Base-by-base conservation (phyloP, 2,329 filamentous ascomycete genomes). In the Pseudohalonectria lignicola region DNA sequence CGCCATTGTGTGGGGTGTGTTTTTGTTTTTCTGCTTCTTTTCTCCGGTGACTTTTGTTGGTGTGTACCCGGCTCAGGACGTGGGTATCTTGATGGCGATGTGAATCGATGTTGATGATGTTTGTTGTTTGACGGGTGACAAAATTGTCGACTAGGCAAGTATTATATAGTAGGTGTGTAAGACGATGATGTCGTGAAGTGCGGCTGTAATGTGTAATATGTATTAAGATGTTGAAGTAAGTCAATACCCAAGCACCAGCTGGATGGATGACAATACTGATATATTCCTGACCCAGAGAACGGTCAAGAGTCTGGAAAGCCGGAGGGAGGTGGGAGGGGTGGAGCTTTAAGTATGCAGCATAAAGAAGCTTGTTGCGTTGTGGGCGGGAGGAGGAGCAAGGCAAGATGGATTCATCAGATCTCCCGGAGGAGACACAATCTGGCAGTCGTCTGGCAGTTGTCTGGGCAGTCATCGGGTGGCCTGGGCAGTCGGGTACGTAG, bases 321-420 rank as follows among this genome's bases (percentile, higher is more conserved):
- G 5, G 30, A 33, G 42, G 31, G 32, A 39, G 34, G 40, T 31
- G 53, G 53, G 57, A 55, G 53, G 51, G 48, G 53, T 56, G 57
- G 60, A 52, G 57, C 61, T 57, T 59, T 67, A 66, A 62, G 60
- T 63, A 62, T 59, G 55, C 52, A 53, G 51, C 51, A 53, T 52
- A 51, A 48, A 59, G 59, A 57, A 50, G 47, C 45, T 46, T 55
- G 47, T 26, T 26, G 23, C 47, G 44, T 46, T 55, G 47, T 26
- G 7, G 23, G 7, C 23, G 23, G 23, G 23, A 26, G 23, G 23
- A 26, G 23, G 23, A 26, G 8, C 7, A 12, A 26, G 12, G 23
- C 23, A 7, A 26, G 23, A 26, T 26, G 23, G 23, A 26, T 26
- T 26, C 12, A 26, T 26, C 44, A 47, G 44, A 50, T 47, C 47